Conservation (phyloP, 2,329 filamentous ascomycete genomes). For the Ophiostoma sp. region DNA sequence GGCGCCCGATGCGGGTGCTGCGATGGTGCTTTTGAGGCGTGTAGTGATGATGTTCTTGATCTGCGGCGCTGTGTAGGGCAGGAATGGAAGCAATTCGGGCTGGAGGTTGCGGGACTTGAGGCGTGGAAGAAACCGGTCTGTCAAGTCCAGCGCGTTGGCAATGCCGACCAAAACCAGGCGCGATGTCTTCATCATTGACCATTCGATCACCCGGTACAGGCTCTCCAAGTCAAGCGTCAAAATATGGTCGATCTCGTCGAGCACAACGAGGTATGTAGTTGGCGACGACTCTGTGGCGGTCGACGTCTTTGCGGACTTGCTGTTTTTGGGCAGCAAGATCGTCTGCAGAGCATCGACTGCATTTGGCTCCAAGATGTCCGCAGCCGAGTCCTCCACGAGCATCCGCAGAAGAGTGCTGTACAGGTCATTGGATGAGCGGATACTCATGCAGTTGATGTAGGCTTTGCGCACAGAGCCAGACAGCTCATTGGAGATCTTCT, state of each 20-base stretch:
- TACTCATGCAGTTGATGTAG: constrained; percentile 95
- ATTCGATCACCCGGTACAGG: constrained; percentile 91
- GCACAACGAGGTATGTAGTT: constrained; percentile 69
- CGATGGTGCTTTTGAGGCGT: constrained; percentile 64
- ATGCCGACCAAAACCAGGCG: constrained; percentile 82
- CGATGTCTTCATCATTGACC: constrained; percentile 79
- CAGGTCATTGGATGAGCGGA: constrained; percentile 81
- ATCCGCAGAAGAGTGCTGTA: constrained; percentile 74
- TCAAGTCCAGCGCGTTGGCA: constrained; percentile 91
- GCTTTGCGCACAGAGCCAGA: constrained; percentile 56
- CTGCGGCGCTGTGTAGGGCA: constrained; percentile 83
- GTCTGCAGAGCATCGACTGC: constrained; percentile 62
- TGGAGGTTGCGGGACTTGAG: constrained; percentile 90
- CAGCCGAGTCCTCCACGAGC: constrained; percentile 32
- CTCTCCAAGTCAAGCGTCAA: constrained; percentile 83
- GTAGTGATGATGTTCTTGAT: constrained; percentile 82
- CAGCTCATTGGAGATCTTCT: constrained; percentile 48
- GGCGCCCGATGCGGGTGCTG: not conserved
- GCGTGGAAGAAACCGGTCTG: constrained; percentile 87
- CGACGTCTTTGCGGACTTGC: constrained; percentile 15
- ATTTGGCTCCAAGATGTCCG: constrained; percentile 54
- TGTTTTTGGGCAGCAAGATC: constrained; percentile 58
- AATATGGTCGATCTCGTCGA: constrained; percentile 95
- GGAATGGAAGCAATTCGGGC: constrained; percentile 81
- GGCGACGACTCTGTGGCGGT: constrained; percentile 29